These are phyloP conservation scores for Craterostigma plantagineum DNA, from an alignment of 257 asterid species.

Conservation along the genomic window DNA sequence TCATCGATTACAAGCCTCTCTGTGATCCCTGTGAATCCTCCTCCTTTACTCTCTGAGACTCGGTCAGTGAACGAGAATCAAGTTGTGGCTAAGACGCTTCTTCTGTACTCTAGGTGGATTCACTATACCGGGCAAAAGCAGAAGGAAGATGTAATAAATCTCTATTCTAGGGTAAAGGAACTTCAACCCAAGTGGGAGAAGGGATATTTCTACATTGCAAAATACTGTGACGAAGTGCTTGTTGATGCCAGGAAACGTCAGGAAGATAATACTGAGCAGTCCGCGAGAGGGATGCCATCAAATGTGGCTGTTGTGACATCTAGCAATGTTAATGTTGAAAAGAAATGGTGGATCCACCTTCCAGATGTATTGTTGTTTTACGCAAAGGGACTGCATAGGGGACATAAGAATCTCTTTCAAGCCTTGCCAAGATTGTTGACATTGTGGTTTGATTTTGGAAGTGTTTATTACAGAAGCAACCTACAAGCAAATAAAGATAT, in stretches of 20 bases:
- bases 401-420: constrained; percentile 89
- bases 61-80: constrained; percentile 37
- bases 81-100: constrained; percentile 82
- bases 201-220: constrained; percentile 89
- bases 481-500: constrained; percentile 46
- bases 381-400: constrained; percentile 90
- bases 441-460: constrained; percentile 89
- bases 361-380: constrained; percentile 78
- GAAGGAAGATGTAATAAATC: constrained; percentile 78
- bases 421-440: constrained; percentile 95
- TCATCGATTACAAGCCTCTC: constrained; percentile 83
- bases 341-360: constrained; percentile 72
- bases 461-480: constrained; percentile 37
- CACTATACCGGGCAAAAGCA: constrained; percentile 95
- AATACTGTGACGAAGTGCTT: constrained; percentile 84
- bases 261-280: constrained; percentile 44
- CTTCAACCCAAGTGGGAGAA: constrained; percentile 95
- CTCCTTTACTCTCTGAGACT: constrained; percentile 40
- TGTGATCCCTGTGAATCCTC: constrained; percentile 64
- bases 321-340: constrained; percentile 37
- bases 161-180: constrained; percentile 82
- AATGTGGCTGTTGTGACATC: constrained; percentile 30
- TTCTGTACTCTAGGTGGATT: constrained; percentile 86
- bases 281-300: constrained; percentile 30
- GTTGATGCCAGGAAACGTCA: constrained; percentile 94